A percentile compares a stretch with the other conserved stretches of the same genome.
Evolutionary conservation across 768 basidiomycete species (phyloP).

Genomic region (Hericium coralloides): DNA sequence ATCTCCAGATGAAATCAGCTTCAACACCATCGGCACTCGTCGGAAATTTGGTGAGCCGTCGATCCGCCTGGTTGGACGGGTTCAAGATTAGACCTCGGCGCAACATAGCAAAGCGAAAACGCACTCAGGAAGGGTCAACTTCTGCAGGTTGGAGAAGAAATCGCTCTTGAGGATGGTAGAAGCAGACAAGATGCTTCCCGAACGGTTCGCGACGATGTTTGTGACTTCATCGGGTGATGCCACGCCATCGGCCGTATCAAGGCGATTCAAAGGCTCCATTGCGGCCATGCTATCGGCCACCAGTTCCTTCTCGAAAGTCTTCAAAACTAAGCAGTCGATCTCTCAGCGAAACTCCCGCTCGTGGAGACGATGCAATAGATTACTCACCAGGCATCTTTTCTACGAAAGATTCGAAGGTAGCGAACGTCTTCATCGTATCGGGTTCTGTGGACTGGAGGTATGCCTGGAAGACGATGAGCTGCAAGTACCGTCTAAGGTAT

Average conservation of each 20-base stretch:
- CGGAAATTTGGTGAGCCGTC: slow-evolving; percentile 95
- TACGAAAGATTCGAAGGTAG: slow-evolving; percentile 76
- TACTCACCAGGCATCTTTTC: slow-evolving; percentile 70
- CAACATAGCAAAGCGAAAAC: slow-evolving; percentile 17
- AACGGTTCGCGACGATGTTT: slow-evolving; percentile 73
- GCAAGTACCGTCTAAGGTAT: slow-evolving; percentile 78
- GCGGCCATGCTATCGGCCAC: slow-evolving; percentile 67
- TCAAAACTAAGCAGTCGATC: slow-evolving; percentile 54
- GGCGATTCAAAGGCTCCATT: slow-evolving; percentile 73
- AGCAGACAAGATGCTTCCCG: slow-evolving; percentile 81
- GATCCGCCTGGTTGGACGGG: slow-evolving; percentile 49
- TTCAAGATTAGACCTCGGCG: neutral
- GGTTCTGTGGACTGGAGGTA: slow-evolving; percentile 77
- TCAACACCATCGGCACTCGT: slow-evolving; percentile 57
- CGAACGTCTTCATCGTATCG: slow-evolving; percentile 68
- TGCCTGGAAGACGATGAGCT: slow-evolving; percentile 82
- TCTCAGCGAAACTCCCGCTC: slow-evolving; percentile 28
- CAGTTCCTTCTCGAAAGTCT: slow-evolving; percentile 91
- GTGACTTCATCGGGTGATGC: slow-evolving; percentile 90
- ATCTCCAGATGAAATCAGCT: slow-evolving; percentile 17
- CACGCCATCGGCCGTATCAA: slow-evolving; percentile 54
- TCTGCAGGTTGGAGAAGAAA: slow-evolving; percentile 90
- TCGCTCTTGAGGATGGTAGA: slow-evolving; percentile 94
- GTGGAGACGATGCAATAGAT: slow-evolving; percentile 54
- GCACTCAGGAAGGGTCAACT: slow-evolving; percentile 92